These are phyloP conservation scores for Helianthus annuus DNA, from an alignment of 129 eudicot genomes.

Conservation along the genomic window HanXRQr2.0-SUNRISE NC_035434.2:118252049-118252548, in stretches of 20 bases:
- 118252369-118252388: slow-evolving; percentile 11
- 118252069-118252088: slow-evolving; percentile 96
- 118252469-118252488: too few relatives aligned
- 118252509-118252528: too few relatives aligned
- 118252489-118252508: too few relatives aligned
- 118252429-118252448: too few relatives aligned
- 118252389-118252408: background rate
- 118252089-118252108: slow-evolving; percentile 91
- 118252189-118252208: slow-evolving; percentile 71
- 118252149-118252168: slow-evolving; percentile 84
- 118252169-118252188: slow-evolving; percentile 96
- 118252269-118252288: slow-evolving; percentile 10
- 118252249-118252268: slow-evolving; percentile 74
- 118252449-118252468: too few relatives aligned
- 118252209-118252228: slow-evolving; percentile 79
- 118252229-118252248: slow-evolving; percentile 86
- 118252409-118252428: slow-evolving; percentile 4
- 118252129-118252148: slow-evolving; percentile 87
- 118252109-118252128: slow-evolving; percentile 86
- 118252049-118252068: slow-evolving; percentile 98
- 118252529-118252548: too few relatives aligned
- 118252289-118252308: background rate
- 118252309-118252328: slow-evolving; percentile 9
- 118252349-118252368: background rate
- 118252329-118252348: background rate